These are phyloP conservation scores for Hypoxylon lienhwacheense DNA, from an alignment of 495 filamentous ascomycete species.

Conservation along the genomic window DNA sequence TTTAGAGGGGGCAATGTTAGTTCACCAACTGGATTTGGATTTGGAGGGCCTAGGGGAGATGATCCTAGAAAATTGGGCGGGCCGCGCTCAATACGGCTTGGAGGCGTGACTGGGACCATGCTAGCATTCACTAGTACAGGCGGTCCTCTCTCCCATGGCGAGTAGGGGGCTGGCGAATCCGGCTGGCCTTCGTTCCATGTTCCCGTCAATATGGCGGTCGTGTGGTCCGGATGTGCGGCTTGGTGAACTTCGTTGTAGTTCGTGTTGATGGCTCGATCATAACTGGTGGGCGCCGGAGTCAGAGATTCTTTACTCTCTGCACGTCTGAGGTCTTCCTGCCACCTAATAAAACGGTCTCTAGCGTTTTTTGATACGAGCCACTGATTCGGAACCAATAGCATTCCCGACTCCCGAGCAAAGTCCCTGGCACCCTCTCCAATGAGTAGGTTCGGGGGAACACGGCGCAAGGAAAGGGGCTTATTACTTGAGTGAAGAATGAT, in stretches of 20 bases:
- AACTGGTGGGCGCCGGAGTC: constrained; percentile 14
- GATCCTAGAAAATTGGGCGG: constrained; percentile 20
- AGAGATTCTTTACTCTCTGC: constrained; percentile 45
- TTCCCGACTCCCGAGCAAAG: constrained; percentile 77
- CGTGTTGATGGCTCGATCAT: constrained; percentile 27
- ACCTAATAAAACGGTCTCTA: constrained; percentile 70
- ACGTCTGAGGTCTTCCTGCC: constrained; percentile 71
- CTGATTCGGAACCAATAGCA: constrained; percentile 70
- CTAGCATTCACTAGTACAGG: neutral
- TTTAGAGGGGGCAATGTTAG: neutral
- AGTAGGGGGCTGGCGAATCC: constrained; percentile 46
- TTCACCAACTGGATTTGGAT: constrained; percentile 3
- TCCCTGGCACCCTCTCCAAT: constrained; percentile 80
- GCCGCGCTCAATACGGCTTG: constrained; percentile 3
- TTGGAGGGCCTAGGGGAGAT: neutral
- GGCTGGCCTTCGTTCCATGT: constrained; percentile 65
- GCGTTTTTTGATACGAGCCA: constrained; percentile 72
- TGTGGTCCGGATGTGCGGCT: constrained; percentile 47
- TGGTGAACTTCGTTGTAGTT: constrained; percentile 27
- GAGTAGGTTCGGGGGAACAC: constrained; percentile 91
- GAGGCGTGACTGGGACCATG: constrained; percentile 7
- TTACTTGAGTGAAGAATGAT: constrained; percentile 75
- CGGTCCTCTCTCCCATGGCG: constrained; percentile 6
- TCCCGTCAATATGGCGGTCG: constrained; percentile 54
- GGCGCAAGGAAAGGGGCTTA: constrained; percentile 71